A percentile compares a stretch with the other conserved stretches of the same genome.
phyloP scores from a whole-genome alignment of 768 basidiomycete genomes.

The Lactarius akahatsu region DNA sequence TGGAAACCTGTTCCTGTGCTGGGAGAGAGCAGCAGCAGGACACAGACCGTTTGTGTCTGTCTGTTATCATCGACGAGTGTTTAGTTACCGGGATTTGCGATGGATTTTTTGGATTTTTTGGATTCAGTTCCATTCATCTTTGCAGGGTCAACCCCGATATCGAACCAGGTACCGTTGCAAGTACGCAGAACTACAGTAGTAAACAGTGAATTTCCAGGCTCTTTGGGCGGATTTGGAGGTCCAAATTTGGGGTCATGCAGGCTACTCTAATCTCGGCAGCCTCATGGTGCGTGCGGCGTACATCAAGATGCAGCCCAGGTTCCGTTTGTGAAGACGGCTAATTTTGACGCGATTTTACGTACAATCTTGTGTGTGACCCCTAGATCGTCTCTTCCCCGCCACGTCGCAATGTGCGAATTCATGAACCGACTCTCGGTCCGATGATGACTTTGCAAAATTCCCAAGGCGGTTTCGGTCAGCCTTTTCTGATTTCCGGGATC shows the following conservation, averaged over 20 bases:
- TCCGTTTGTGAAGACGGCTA: slow-evolving; percentile 37
- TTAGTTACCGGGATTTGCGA: slow-evolving; percentile 15
- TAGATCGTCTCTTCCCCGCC: neutral
- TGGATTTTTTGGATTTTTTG: neutral
- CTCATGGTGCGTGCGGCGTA: slow-evolving; percentile 37
- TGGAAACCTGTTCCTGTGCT: slow-evolving; percentile 52
- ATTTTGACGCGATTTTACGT: slow-evolving; percentile 42
- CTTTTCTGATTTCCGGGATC: slow-evolving; percentile 43
- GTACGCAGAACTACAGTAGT: slow-evolving; percentile 36
- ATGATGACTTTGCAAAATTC: slow-evolving; percentile 48
- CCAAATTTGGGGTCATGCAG: slow-evolving; percentile 23
- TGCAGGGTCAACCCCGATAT: slow-evolving; percentile 42
- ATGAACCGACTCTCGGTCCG: slow-evolving; percentile 5
- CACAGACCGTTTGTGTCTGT: slow-evolving; percentile 43
- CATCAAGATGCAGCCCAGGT: slow-evolving; percentile 42
- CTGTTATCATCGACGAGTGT: slow-evolving; percentile 48
- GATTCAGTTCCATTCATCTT: neutral
- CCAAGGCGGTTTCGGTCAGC: slow-evolving; percentile 51
- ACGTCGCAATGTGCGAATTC: slow-evolving; percentile 11
- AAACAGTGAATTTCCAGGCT: slow-evolving; percentile 36
- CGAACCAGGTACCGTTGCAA: slow-evolving; percentile 34
- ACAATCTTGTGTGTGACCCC: slow-evolving; percentile 46
- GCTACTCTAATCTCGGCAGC: slow-evolving; percentile 40
- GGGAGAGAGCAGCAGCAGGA: slow-evolving; percentile 44
- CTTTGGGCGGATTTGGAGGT: slow-evolving; percentile 2